A percentile compares a stretch with the other conserved stretches of the same genome.
These are phyloP conservation scores for Bidens hawaiensis DNA, from an alignment of 140 eudicot genomes.

Conservation along the genomic window DNA sequence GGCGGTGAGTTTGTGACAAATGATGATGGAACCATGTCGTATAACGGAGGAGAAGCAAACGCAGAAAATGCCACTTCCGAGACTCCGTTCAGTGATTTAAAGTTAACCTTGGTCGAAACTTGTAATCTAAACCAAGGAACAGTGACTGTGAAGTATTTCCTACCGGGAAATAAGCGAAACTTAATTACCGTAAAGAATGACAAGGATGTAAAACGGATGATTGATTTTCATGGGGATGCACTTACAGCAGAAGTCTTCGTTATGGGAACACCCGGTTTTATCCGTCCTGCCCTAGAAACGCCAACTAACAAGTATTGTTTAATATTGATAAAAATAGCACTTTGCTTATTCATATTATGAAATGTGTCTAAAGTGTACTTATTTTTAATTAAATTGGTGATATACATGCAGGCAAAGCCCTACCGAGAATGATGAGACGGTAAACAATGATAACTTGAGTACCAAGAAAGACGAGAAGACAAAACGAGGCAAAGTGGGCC, in stretches of 20 bases:
- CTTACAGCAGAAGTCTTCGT: conserved; percentile 73
- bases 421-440: conserved; percentile 45
- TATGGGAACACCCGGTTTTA: conserved; percentile 58
- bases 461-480: conserved; percentile 48
- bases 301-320: conserved; percentile 38
- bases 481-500: conserved; percentile 26
- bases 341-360: not conserved
- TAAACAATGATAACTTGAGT: conserved; percentile 23
- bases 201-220: conserved; percentile 74
- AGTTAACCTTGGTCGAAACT: conserved; percentile 61
- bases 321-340: not conserved
- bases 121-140: conserved; percentile 53
- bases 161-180: conserved; percentile 75
- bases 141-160: conserved; percentile 70
- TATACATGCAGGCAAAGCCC: conserved; percentile 37
- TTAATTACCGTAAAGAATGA: conserved; percentile 69
- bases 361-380: conserved; percentile 2
- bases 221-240: conserved; percentile 70
- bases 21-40: conserved; percentile 69
- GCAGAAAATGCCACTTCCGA: conserved; percentile 63
- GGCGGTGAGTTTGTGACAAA: conserved; percentile 72
- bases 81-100: conserved; percentile 60
- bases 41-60: conserved; percentile 77
- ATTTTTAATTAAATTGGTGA: conserved; percentile 17
- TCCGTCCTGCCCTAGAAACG: conserved; percentile 27